These are phyloP conservation scores for Cinnamomum micranthum DNA, from an alignment of 164 flowering plant genomes.

Conservation along the genomic window DNA sequence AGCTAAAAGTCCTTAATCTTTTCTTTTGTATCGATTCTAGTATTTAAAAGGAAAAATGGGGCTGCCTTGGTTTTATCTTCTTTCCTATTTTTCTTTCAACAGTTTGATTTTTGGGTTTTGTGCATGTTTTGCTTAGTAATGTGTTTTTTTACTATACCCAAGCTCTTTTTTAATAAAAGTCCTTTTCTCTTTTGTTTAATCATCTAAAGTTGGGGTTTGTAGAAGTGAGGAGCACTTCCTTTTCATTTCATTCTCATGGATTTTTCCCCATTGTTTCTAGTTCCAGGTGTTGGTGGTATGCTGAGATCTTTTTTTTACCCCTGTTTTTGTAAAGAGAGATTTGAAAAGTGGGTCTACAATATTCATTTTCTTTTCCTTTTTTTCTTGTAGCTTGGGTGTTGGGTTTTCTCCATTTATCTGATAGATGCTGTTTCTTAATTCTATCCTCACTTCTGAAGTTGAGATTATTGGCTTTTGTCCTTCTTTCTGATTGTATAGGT, in stretches of 20 bases:
- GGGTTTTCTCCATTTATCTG: not conserved
- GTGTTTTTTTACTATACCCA: too few relatives aligned
- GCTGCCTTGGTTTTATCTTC: not conserved
- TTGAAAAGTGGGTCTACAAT: not conserved
- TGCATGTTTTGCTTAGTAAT: not conserved
- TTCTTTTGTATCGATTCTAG: constrained; percentile 9
- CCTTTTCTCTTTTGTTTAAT: not conserved
- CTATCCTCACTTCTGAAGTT: not conserved
- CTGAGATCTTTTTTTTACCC: too few relatives aligned
- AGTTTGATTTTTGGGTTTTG: not conserved
- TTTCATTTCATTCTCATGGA: not conserved
- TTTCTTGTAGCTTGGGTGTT: not conserved
- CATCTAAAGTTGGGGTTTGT: not conserved
- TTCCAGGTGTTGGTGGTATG: too few relatives aligned
- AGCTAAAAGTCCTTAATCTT: constrained; percentile 32
- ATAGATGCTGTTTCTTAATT: not conserved
- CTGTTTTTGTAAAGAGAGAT: not conserved
- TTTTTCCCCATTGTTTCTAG: too few relatives aligned
- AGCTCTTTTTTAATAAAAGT: not conserved
- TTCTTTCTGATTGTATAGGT: not conserved
- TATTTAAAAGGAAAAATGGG: not conserved
- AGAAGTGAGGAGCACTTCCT: not conserved
- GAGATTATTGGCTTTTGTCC: not conserved
- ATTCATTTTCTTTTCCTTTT: not conserved
- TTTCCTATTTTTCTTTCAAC: not conserved